phyloP scores from a whole-genome alignment of 495 filamentous ascomycete species.

The Aspergillus wentii region DNA sequence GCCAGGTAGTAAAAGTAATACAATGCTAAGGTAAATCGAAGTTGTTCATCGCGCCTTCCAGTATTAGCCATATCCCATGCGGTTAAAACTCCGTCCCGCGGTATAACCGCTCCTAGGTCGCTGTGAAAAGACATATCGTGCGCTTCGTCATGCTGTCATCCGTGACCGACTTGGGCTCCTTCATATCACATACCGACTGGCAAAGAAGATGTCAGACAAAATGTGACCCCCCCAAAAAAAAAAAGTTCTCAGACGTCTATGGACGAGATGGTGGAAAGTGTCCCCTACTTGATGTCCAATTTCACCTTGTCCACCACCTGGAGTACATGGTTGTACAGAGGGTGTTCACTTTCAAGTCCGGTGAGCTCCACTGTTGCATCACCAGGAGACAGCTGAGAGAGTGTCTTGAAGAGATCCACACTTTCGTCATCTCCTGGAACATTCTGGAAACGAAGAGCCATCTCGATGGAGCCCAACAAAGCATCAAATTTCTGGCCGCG shows the following conservation, averaged over 20 bases:
- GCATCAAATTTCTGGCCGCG: slow-evolving; percentile 62
- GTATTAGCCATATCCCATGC: slow-evolving; percentile 33
- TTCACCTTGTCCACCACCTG: slow-evolving; percentile 77
- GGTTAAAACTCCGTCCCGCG: slow-evolving; percentile 20
- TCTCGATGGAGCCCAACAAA: slow-evolving; percentile 72
- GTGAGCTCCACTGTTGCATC: slow-evolving; percentile 72
- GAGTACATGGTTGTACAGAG: slow-evolving; percentile 65
- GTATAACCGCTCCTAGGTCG: slow-evolving; percentile 12
- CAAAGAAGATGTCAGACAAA: background rate
- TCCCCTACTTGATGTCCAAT: slow-evolving; percentile 37
- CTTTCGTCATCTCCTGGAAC: slow-evolving; percentile 86
- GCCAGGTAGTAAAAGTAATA: background rate
- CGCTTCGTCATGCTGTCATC: slow-evolving; percentile 6
- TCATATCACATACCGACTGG: slow-evolving; percentile 1
- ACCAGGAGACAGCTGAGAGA: slow-evolving; percentile 58
- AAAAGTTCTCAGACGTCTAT: slow-evolving; percentile 10
- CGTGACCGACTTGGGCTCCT: slow-evolving; percentile 14
- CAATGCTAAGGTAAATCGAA: slow-evolving; percentile 1
- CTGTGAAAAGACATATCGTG: slow-evolving; percentile 2
- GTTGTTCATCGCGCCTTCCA: slow-evolving; percentile 17
- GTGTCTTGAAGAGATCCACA: slow-evolving; percentile 72
- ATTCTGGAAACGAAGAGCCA: slow-evolving; percentile 89
- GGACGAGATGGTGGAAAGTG: slow-evolving; percentile 1
- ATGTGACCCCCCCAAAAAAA: slow-evolving; percentile 1
- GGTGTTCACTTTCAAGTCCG: slow-evolving; percentile 65